Conservation (phyloP, 2,329 filamentous ascomycete genomes). For the Penicillium sp. region DNA sequence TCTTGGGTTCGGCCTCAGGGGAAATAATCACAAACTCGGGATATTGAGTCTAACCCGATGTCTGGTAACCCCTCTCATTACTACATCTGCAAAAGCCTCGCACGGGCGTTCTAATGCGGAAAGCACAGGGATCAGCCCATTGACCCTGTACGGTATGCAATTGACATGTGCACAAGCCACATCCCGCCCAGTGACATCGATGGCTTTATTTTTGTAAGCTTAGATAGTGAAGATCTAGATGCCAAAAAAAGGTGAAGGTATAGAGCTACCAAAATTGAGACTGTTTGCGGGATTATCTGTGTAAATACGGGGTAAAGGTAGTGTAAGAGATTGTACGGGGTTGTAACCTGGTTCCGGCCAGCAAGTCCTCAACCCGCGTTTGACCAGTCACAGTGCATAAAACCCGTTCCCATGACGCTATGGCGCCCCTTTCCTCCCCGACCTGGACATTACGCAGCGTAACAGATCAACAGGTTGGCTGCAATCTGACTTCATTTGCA, state of each 20-base stretch:
- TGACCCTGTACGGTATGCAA: neutral
- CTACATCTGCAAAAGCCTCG: neutral
- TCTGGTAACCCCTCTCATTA: neutral
- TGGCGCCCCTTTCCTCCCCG: conserved; percentile 9
- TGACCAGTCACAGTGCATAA: neutral
- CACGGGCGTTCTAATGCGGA: neutral
- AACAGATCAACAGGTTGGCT: conserved; percentile 7
- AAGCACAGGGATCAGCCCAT: conserved; percentile 3
- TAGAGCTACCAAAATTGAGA: neutral
- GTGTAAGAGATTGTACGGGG: neutral
- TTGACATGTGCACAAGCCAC: conserved; percentile 7
- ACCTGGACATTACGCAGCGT: neutral
- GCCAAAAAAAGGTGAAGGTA: neutral
- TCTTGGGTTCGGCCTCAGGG: neutral
- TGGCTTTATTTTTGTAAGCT: conserved; percentile 4
- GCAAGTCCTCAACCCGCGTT: neutral
- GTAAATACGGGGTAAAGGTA: neutral
- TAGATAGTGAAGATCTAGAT: neutral
- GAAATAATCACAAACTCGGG: neutral
- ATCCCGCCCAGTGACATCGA: conserved; percentile 14
- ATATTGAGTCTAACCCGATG: neutral
- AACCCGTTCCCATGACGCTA: conserved; percentile 21
- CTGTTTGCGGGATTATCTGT: neutral
- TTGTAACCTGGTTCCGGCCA: neutral
- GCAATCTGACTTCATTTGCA: conserved; percentile 3